Evolutionary conservation across 2,329 filamentous ascomycete genomes (phyloP).

Genomic region (Penicillium frequentans): DNA sequence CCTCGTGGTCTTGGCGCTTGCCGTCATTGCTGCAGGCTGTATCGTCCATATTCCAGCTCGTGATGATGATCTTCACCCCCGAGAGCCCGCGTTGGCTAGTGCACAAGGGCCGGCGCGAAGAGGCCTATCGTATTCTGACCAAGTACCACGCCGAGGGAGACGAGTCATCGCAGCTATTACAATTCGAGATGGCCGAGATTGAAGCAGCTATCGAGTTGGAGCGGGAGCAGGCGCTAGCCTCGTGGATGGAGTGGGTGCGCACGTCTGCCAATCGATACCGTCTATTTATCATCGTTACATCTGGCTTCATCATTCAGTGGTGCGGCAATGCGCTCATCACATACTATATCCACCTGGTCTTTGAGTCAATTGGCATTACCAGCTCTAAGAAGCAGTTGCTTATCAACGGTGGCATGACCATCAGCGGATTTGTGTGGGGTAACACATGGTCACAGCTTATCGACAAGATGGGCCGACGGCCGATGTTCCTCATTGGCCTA

Average conservation of each 20-base stretch:
- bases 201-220: slow-evolving; percentile 20
- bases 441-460: neutral
- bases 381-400: neutral
- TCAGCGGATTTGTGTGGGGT: neutral
- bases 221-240: slow-evolving; percentile 4
- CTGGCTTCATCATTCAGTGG: slow-evolving; percentile 58
- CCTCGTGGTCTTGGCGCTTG: slow-evolving; percentile 57
- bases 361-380: slow-evolving; percentile 14
- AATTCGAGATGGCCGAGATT: slow-evolving; percentile 30
- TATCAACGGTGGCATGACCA: neutral
- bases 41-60: slow-evolving; percentile 46
- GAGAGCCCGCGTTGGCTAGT: slow-evolving; percentile 12
- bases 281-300: slow-evolving; percentile 31
- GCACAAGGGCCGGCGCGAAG: slow-evolving; percentile 17
- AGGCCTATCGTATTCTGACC: slow-evolving; percentile 19
- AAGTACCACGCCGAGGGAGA: slow-evolving; percentile 17
- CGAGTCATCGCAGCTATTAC: slow-evolving; percentile 10
- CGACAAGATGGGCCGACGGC: neutral
- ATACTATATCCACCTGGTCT: slow-evolving; percentile 33
- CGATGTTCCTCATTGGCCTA: neutral
- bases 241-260: slow-evolving; percentile 14
- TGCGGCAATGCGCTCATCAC: slow-evolving; percentile 49
- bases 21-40: slow-evolving; percentile 63
- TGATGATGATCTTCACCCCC: slow-evolving; percentile 45
- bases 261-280: slow-evolving; percentile 54